Conservation (phyloP, 257 asterid species). For the Paulownia fortunei region DNA sequence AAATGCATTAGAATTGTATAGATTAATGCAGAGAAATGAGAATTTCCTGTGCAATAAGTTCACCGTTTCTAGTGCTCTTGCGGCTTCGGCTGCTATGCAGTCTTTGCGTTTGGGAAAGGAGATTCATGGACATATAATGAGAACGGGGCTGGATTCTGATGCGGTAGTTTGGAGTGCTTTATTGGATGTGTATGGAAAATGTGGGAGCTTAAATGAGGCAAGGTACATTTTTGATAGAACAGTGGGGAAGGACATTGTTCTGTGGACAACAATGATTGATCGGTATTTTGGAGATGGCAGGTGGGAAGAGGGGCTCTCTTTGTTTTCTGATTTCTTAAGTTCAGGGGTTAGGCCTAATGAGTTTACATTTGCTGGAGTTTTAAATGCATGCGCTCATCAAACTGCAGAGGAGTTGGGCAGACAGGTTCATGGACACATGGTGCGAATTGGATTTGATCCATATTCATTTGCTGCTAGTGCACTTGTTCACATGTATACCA, state of each 20-base stretch:
- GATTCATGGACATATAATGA: conserved; percentile 66
- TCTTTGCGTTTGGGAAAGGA: conserved; percentile 68
- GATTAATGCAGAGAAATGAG: conserved; percentile 61
- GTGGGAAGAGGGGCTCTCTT: conserved; percentile 63
- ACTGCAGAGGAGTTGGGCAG: conserved; percentile 64
- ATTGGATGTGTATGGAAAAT: conserved; percentile 76
- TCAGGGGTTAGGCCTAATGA: conserved; percentile 71
- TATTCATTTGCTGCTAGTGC: conserved; percentile 72
- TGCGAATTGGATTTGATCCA: conserved; percentile 59
- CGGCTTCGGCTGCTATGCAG: conserved; percentile 74
- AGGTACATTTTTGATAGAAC: conserved; percentile 65
- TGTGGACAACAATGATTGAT: conserved; percentile 85
- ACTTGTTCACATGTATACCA: conserved; percentile 79
- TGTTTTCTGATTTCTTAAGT: conserved; percentile 52
- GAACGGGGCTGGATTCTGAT: conserved; percentile 73
- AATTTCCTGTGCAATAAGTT: conserved; percentile 49
- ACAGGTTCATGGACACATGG: conserved; percentile 78
- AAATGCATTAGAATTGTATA: conserved; percentile 62
- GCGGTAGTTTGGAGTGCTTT: conserved; percentile 77
- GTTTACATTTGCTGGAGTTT: conserved; percentile 64
- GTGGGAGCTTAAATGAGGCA: conserved; percentile 77
- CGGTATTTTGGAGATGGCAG: conserved; percentile 72
- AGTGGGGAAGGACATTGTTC: conserved; percentile 64
- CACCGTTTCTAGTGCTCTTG: conserved; percentile 69
- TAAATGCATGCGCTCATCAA: conserved; percentile 66